Conservation (phyloP, 1,284 basidiomycete species). For the Macrocystidia cucumis region DNA sequence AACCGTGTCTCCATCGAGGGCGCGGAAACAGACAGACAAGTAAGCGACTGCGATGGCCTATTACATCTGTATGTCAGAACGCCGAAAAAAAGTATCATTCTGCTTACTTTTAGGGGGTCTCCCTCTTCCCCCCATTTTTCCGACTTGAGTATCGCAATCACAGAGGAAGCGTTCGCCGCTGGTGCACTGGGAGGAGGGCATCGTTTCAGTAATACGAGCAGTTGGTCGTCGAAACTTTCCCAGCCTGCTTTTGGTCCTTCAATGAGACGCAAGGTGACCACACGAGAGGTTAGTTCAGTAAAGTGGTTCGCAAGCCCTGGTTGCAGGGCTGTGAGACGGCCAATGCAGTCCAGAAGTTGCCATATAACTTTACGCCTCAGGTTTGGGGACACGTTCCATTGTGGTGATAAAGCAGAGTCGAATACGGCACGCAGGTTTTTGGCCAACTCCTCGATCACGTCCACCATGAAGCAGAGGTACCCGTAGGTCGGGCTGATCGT, state of each 20-base stretch:
- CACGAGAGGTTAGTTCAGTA: constrained; percentile 17
- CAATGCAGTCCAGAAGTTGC: constrained; percentile 11
- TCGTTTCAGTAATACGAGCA: constrained; percentile 5
- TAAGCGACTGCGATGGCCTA: constrained; percentile 16
- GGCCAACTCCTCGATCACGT: constrained; percentile 32
- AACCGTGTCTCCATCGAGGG: constrained; percentile 11
- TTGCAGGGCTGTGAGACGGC: constrained; percentile 11
- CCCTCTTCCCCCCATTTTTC: constrained; percentile 27
- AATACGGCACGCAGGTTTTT: constrained; percentile 34
- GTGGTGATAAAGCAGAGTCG: constrained; percentile 36
- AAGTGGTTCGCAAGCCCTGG: constrained; percentile 13
- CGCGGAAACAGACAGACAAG: too few relatives aligned
- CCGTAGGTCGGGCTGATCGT: constrained; percentile 29
- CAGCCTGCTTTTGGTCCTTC: constrained; percentile 15
- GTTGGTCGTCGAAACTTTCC: constrained; percentile 15
- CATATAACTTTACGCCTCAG: constrained; percentile 31
- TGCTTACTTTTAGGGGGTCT: constrained; percentile 18
- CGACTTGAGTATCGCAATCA: constrained; percentile 21
- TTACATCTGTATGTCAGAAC: not conserved
- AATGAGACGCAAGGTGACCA: constrained; percentile 23
- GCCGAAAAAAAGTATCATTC: constrained; percentile 7
- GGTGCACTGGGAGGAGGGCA: constrained; percentile 10
- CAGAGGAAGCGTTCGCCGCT: constrained; percentile 14
- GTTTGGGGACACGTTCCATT: constrained; percentile 25
- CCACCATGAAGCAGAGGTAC: too few relatives aligned